Evolutionary conservation across 163 green algal genomes (phyloP).

Genomic region (Chlorella variabilis): DNA sequence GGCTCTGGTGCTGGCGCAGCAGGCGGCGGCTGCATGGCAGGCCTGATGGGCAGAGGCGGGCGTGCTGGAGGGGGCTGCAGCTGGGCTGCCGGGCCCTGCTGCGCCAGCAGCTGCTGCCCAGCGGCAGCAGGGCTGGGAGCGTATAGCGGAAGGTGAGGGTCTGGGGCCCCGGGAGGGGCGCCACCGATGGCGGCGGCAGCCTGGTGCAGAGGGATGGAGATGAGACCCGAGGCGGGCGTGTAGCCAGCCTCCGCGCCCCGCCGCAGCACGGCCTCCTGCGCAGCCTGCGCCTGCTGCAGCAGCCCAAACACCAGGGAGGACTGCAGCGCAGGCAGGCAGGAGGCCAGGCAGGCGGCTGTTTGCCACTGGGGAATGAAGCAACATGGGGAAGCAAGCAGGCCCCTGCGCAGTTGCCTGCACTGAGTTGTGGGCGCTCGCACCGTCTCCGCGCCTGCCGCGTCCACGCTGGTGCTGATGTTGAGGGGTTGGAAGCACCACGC

Average conservation of each 20-base stretch:
- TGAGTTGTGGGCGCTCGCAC: no score
- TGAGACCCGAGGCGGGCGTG: not conserved
- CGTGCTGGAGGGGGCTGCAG: not conserved
- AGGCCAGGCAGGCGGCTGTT: no score
- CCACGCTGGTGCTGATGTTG: not conserved
- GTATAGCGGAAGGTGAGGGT: no score
- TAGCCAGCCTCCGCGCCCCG: not conserved
- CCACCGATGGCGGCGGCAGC: not conserved
- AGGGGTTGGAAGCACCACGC: constrained; percentile 7
- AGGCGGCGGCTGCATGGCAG: no score
- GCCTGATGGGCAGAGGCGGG: no score
- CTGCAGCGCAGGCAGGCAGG: constrained; percentile 1
- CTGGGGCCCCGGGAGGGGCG: not conserved
- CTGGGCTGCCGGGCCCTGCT: no score
- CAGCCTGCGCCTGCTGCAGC: constrained; percentile 30
- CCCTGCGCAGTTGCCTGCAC: not conserved
- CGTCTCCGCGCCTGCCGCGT: not conserved
- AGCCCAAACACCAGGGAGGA: not conserved
- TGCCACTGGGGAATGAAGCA: no score
- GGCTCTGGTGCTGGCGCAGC: not conserved
- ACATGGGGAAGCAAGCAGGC: not conserved
- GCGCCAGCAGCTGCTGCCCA: no score
- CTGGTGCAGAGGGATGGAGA: constrained; percentile 18
- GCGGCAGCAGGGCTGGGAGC: not conserved
- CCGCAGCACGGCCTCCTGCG: not conserved